A percentile compares a stretch with the other conserved stretches of the same genome.
These are phyloP conservation scores for Fraxinus cuspidata DNA, from an alignment of 257 asterid genomes.

Conservation along the genomic window DNA sequence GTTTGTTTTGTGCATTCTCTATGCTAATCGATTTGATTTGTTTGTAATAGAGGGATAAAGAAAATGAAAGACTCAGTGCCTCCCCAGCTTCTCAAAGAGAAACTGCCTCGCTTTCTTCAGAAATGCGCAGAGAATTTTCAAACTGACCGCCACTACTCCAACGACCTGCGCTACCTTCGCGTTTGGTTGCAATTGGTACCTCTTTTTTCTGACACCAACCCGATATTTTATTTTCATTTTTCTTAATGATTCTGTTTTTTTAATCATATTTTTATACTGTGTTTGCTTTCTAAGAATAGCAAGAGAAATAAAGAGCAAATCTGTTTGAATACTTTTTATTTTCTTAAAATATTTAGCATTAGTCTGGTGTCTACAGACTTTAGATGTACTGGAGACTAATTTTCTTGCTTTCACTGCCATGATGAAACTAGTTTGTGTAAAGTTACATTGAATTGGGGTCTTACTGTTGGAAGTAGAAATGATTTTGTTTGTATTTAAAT, in stretches of 20 bases:
- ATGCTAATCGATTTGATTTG: not conserved
- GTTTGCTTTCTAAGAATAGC: not conserved
- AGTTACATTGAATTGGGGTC: not conserved
- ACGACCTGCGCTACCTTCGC: conserved; percentile 90
- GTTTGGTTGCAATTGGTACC: conserved; percentile 92
- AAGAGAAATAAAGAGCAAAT: not conserved
- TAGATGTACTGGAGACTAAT: not conserved
- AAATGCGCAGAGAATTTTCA: conserved; percentile 79
- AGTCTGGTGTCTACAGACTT: not conserved
- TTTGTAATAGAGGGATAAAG: conserved; percentile 62
- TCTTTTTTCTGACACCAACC: not conserved
- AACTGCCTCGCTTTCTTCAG: conserved; percentile 96
- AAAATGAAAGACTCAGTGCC: conserved; percentile 76
- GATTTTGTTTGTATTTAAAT: not conserved
- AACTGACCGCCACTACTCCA: conserved; percentile 68
- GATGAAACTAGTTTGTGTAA: not conserved
- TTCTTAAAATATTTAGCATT: not conserved
- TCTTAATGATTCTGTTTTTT: not conserved
- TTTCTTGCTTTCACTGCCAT: not conserved
- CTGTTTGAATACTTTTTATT: conserved; percentile 1
- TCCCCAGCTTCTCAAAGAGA: conserved; percentile 67
- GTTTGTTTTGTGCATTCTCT: conserved; percentile 3
- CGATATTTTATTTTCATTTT: not conserved
- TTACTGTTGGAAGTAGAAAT: not conserved
- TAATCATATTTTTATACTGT: not conserved